Conservation (phyloP, 768 basidiomycete genomes). For the Cubamyces lactineus region DNA sequence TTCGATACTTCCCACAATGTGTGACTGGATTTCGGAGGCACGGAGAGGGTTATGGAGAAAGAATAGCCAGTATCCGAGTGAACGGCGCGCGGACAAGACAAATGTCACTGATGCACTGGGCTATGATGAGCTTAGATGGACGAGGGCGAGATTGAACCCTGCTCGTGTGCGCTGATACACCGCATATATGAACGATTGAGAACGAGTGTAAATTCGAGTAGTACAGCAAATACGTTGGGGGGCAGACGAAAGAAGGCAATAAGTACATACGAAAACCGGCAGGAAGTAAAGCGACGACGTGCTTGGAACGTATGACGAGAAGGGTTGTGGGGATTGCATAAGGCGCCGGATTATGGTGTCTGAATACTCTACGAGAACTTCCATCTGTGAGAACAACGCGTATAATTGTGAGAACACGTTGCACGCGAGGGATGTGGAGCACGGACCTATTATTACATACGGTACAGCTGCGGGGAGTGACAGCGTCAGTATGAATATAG, state of each 20-base stretch:
- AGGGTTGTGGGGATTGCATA: neutral
- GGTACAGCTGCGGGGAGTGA: conserved; percentile 50
- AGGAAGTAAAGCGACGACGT: neutral
- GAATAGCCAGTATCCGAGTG: too few relatives aligned
- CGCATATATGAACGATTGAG: too few relatives aligned
- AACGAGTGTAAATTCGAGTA: neutral
- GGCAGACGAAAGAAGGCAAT: conserved; percentile 3
- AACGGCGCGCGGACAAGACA: too few relatives aligned
- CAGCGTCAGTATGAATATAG: conserved; percentile 13
- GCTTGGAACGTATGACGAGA: neutral
- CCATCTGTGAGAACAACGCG: conserved; percentile 45
- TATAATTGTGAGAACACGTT: neutral
- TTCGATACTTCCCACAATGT: too few relatives aligned
- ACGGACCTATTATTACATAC: conserved; percentile 63
- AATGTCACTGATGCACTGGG: too few relatives aligned
- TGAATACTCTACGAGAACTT: conserved; percentile 56
- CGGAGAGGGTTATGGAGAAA: too few relatives aligned
- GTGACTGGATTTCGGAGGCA: too few relatives aligned
- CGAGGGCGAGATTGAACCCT: too few relatives aligned
- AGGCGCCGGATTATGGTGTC: neutral
- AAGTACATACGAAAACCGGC: conserved; percentile 3
- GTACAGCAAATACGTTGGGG: neutral
- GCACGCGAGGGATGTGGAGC: neutral
- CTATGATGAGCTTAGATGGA: too few relatives aligned
- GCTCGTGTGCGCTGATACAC: too few relatives aligned